These are phyloP conservation scores for Candida peoriensis DNA, from an alignment of 805 yeast species.

Conservation along the genomic window DNA sequence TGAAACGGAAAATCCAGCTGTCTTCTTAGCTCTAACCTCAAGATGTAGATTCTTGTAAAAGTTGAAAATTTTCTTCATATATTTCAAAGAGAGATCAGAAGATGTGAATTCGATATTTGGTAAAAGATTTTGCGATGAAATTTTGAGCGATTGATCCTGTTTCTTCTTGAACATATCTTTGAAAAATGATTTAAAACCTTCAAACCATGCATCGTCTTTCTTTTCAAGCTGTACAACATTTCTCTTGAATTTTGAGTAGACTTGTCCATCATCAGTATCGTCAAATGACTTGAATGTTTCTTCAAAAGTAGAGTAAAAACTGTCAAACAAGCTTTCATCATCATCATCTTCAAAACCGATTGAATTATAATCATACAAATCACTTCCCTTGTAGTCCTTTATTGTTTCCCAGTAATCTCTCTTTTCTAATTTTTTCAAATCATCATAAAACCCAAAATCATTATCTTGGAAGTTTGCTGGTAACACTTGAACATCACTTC, in stretches of 20 bases:
- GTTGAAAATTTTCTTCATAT: constrained; percentile 30
- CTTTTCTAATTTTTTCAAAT: constrained; percentile 14
- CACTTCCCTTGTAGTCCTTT: constrained; percentile 2
- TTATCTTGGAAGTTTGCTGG: constrained; percentile 17
- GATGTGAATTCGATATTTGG: constrained; percentile 18
- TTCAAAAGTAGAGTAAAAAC: constrained; percentile 20
- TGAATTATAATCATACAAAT: constrained; percentile 3
- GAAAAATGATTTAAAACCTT: constrained; percentile 18
- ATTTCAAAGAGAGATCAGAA: constrained; percentile 22
- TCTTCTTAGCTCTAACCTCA: constrained; percentile 48
- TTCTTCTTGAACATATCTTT: constrained; percentile 24
- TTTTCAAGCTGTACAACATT: neutral
- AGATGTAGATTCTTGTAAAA: constrained; percentile 50
- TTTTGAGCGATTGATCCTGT: constrained; percentile 12
- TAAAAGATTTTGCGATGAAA: constrained; percentile 12
- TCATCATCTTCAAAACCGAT: constrained; percentile 5
- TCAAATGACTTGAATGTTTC: constrained; percentile 7
- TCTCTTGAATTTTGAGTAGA: neutral
- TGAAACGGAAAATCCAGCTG: constrained; percentile 49
- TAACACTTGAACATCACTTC: constrained; percentile 23
- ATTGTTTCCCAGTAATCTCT: too few relatives aligned
- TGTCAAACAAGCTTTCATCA: constrained; percentile 12
- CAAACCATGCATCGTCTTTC: constrained; percentile 20
- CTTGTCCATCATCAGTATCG: constrained; percentile 1
- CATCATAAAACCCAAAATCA: constrained; percentile 20